phyloP scores from a whole-genome alignment of 768 basidiomycete species.

The Pholiota conissans region DNA sequence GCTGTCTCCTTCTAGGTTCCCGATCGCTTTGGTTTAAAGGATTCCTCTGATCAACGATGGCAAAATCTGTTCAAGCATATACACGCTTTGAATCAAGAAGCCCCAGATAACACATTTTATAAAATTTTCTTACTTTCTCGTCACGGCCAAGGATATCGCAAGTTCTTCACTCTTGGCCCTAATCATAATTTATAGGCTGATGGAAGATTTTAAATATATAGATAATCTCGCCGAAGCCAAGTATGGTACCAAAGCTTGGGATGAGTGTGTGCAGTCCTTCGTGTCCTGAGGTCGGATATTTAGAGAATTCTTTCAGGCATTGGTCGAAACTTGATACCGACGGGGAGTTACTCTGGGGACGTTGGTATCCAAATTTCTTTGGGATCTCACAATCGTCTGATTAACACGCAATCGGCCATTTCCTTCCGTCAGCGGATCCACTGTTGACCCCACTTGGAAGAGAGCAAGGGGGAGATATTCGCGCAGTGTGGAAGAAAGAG shows the following conservation, averaged over 20 bases:
- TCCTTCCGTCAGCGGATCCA: slow-evolving; percentile 74
- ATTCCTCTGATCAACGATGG: slow-evolving; percentile 18
- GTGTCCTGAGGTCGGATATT: not conserved
- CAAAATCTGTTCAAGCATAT: slow-evolving; percentile 30
- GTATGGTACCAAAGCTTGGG: slow-evolving; percentile 63
- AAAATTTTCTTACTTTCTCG: slow-evolving; percentile 68
- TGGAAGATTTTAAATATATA: slow-evolving; percentile 23
- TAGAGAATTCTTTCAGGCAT: slow-evolving; percentile 36
- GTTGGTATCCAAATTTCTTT: slow-evolving; percentile 37
- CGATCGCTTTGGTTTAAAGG: slow-evolving; percentile 21
- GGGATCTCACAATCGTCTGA: not conserved
- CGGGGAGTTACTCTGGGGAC: slow-evolving; percentile 70
- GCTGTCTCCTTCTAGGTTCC: slow-evolving; percentile 14
- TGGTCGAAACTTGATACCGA: slow-evolving; percentile 69
- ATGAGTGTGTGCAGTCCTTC: slow-evolving; percentile 40
- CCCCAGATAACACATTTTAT: slow-evolving; percentile 40
- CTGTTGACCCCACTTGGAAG: slow-evolving; percentile 59
- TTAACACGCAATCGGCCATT: no score
- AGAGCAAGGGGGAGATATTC: slow-evolving; percentile 50
- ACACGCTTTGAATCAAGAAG: slow-evolving; percentile 43
- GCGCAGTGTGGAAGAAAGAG: slow-evolving; percentile 50
- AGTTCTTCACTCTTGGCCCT: slow-evolving; percentile 27
- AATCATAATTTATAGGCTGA: not conserved
- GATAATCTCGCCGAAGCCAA: slow-evolving; percentile 67
- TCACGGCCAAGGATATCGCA: slow-evolving; percentile 77